Conservation (phyloP, 1,139 yeast species). For the Hansenula anomala region DNA sequence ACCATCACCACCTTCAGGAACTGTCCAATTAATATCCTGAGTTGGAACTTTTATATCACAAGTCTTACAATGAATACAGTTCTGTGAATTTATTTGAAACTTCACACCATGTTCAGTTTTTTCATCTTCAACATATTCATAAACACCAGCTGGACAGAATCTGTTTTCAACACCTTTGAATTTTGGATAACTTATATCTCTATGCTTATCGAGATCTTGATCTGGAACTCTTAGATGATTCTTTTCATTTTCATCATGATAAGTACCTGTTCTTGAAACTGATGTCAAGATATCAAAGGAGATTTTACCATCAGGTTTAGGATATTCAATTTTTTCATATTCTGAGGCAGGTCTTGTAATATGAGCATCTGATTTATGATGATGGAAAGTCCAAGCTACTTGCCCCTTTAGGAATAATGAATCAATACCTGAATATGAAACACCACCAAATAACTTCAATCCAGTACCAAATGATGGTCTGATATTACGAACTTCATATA, state of each 20-base stretch:
- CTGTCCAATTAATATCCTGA: conserved; percentile 91
- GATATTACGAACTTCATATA: conserved; percentile 77
- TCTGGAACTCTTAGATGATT: conserved; percentile 80
- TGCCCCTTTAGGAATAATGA: conserved; percentile 72
- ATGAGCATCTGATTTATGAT: conserved; percentile 65
- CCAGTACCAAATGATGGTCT: conserved; percentile 79
- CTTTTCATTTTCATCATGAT: conserved; percentile 90
- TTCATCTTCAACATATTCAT: conserved; percentile 80
- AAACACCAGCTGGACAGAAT: conserved; percentile 98
- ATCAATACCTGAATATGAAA: conserved; percentile 80
- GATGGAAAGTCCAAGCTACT: conserved; percentile 84
- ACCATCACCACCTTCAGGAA: conserved; percentile 98
- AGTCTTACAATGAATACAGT: conserved; percentile 96
- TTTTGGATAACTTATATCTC: conserved; percentile 62
- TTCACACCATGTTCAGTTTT: conserved; percentile 53
- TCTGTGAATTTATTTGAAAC: conserved; percentile 91
- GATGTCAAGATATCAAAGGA: conserved; percentile 90
- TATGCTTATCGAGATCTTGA: conserved; percentile 66
- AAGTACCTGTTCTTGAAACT: conserved; percentile 93
- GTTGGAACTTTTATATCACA: conserved; percentile 96
- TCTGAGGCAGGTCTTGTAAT: conserved; percentile 64
- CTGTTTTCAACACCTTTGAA: conserved; percentile 84
- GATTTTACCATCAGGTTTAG: conserved; percentile 88
- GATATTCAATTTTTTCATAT: conserved; percentile 72
- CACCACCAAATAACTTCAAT: conserved; percentile 76